Conservation (phyloP, 192 early-diverging fungal genomes). For the Dimargaris cristalligena region DNA sequence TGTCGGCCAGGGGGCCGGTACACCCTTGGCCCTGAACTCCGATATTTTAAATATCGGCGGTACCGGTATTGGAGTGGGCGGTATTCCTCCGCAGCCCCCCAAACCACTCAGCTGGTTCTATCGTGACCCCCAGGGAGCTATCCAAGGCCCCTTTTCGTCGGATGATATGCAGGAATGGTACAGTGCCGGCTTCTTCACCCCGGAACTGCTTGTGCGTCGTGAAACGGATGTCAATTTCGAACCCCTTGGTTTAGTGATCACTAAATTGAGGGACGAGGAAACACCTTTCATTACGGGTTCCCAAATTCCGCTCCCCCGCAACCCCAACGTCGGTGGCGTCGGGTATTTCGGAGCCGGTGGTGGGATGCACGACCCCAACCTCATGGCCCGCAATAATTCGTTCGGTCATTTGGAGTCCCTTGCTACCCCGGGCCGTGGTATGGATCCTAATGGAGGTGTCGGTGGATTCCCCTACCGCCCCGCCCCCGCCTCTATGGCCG, state of each 20-base stretch:
- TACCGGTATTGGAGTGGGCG: background rate
- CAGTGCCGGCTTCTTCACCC: conserved; percentile 65
- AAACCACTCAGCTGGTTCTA: conserved; percentile 56
- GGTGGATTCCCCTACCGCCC: too few species aligned
- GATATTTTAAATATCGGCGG: too few species aligned
- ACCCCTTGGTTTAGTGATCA: conserved; percentile 49
- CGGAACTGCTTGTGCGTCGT: conserved; percentile 62
- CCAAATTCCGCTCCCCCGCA: conserved; percentile 14
- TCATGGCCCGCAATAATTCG: too few species aligned
- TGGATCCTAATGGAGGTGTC: too few species aligned
- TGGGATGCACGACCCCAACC: too few species aligned
- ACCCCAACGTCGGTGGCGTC: too few species aligned
- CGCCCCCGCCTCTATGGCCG: too few species aligned
- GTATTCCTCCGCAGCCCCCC: background rate
- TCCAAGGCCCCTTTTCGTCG: conserved; percentile 80
- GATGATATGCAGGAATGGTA: conserved; percentile 95
- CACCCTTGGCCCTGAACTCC: too few species aligned
- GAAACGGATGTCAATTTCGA: conserved; percentile 66
- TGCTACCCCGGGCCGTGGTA: too few species aligned
- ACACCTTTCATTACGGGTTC: conserved; percentile 47
- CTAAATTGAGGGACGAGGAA: conserved; percentile 44
- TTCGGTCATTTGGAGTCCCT: too few species aligned
- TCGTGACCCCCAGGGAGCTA: conserved; percentile 63
- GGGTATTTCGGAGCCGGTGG: background rate
- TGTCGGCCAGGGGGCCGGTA: too few species aligned